Percentiles rank a stretch among this genome's conserved stretches.
Conservation (phyloP, 306 rosid species). For the Fragaria iinumae region DNA sequence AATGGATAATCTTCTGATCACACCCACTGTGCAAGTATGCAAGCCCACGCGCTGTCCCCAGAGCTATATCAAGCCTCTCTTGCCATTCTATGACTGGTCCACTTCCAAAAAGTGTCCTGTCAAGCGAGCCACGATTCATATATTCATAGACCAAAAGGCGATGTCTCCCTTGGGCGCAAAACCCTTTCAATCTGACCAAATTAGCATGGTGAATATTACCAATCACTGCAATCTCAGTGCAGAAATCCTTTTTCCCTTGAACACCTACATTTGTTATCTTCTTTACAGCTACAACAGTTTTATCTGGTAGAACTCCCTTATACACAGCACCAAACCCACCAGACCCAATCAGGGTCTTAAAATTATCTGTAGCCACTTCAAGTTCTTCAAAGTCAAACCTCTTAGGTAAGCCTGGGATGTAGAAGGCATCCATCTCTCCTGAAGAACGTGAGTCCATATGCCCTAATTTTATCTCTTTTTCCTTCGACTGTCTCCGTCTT, state of each 20-base stretch:
- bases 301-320: constrained; percentile 71
- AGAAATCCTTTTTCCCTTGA: constrained; percentile 87
- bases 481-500: constrained; percentile 38
- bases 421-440: constrained; percentile 58
- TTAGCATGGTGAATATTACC: constrained; percentile 84
- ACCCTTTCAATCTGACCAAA: constrained; percentile 77
- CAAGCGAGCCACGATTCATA: constrained; percentile 89
- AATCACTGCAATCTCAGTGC: constrained; percentile 84
- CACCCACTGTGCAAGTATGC: constrained; percentile 85
- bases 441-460: constrained; percentile 45
- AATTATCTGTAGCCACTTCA: constrained; percentile 67
- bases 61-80: constrained; percentile 73
- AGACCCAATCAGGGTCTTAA: constrained; percentile 72
- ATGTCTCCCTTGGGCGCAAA: constrained; percentile 75
- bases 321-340: constrained; percentile 88
- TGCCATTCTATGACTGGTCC: constrained; percentile 88
- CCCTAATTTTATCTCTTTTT: constrained; percentile 44
- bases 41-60: constrained; percentile 89
- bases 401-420: constrained; percentile 87
- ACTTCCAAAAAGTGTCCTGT: constrained; percentile 66
- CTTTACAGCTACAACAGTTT: constrained; percentile 78
- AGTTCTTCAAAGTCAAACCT: constrained; percentile 72
- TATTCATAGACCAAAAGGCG: constrained; percentile 79
- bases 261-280: constrained; percentile 70
- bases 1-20: constrained; percentile 78